Evolutionary conservation across 2,329 filamentous ascomycete species (phyloP), one percentile per base, ranked within the genome.

Genomic region (Gaeumannomyces sp.): DNA sequence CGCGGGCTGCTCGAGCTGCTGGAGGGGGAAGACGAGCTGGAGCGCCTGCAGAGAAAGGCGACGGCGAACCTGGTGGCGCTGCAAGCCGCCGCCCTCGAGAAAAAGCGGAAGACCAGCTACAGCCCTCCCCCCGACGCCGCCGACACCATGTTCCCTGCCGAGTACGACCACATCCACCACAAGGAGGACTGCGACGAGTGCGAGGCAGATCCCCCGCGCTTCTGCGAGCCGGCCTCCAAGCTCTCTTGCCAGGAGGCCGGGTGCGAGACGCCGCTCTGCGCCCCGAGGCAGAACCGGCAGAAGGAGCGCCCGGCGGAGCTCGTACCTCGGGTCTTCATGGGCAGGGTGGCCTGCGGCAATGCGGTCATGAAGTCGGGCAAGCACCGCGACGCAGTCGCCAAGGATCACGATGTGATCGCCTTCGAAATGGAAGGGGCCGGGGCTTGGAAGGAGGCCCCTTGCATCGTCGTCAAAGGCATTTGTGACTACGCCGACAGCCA

Each of bases 401-500:
- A 38, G 11, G 19, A 61, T 19, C n/a, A 61, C 27, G n/a, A 4
- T 3, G 60, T 61, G 22, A 53, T 60, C 59, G 63, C 33, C 13
- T 75, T 74, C 62, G 75, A 77, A 56, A 77, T 77, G 73, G 75
- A 78, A 62, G 71, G 71, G 2, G 73, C 72, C 3, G 74, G 74
- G 4, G 67, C 73, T 5, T 74, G 71, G 72, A 68, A 75, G 25
- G 66, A 69, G 25, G 58, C 73, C 8, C 71, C 71, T 1, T 71
- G 65, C 35, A 67, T 74, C 4, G 62, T 73, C 38, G 72, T 74
- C 63, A 75, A 71, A 66, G 75, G 75, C 1, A 72, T 76, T 0
- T 76, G 72, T 62, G 74, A 79, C 68, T 79, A 79, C 58, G 72
- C 74, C 0, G 77, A 79, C 65, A 73, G 74, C 28, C 76, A 79